Evolutionary conservation across 441 rosid genomes (phyloP), one percentile per base, ranked within the genome.

Genomic region (Corymbia citriodora): DNA sequence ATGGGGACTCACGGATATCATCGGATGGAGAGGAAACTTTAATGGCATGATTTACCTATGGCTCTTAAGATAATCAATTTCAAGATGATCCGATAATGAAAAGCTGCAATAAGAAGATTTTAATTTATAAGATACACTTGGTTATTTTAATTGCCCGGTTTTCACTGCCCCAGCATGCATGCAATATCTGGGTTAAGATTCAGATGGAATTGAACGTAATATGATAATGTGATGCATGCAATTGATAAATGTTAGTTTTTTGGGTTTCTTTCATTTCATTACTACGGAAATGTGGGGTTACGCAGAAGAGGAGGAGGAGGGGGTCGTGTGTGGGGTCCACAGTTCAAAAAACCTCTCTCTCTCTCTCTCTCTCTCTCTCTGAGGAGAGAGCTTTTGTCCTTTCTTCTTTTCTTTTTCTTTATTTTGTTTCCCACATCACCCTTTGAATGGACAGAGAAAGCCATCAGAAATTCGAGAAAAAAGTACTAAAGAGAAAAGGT

Each of bases 401-500:
- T 45, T 79, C 53, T 50, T 49, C 55, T 25, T 45, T 48, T 68
- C n/a, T 40, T 65, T 65, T 88, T 65, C 29, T 88, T 54, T 74
- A 87, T 88, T 89, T 85, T 49, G 88, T 88, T 92, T 91, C 88
- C 92, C 94, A 92, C 91, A 91, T 93, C 95, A 92, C 25, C 88
- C 92, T 91, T 94, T 94, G 95, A 95, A 95, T 94, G 92, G 93
- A 91, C 93, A 93, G 94, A 93, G 94, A 94, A 91, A 87, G 93
- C 90, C 93, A 93, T 94, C 95, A 93, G 94, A 93, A 93, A 96
- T 96, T 96, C 95, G 93, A 95, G 92, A 90, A 94, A 94, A 92
- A 92, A 89, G 88, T 89, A 93, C 50, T 55, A 93, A 45, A 95
- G 90, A 89, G 86, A 87, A 92, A 94, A 92, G 90, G 68, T 9